Percentiles rank a stretch among this genome's conserved stretches.
Conservation (phyloP, 2,329 filamentous ascomycete genomes). For the Leptographium lundbergii region DNA sequence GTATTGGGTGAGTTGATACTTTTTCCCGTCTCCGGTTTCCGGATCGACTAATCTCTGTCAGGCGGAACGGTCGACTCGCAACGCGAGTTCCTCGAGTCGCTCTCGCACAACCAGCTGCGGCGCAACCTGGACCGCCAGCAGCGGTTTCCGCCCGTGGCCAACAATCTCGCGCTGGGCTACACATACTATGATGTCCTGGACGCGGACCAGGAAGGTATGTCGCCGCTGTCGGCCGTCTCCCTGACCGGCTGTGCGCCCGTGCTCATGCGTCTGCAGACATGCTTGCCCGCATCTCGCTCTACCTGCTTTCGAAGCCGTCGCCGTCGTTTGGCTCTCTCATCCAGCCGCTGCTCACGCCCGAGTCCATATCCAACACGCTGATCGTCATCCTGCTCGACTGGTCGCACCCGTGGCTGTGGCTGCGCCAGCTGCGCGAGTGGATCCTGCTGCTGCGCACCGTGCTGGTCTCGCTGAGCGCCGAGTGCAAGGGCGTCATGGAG, state of each 20-base stretch:
- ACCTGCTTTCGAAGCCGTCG: constrained; percentile 77
- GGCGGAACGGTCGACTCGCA: constrained; percentile 75
- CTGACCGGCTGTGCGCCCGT: background rate
- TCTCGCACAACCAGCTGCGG: constrained; percentile 36
- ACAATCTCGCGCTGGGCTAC: constrained; percentile 85
- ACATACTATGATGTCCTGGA: constrained; percentile 93
- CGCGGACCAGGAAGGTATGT: constrained; percentile 83
- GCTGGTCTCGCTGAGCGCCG: constrained; percentile 57
- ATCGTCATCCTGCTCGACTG: constrained; percentile 91
- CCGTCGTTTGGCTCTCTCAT: constrained; percentile 72
- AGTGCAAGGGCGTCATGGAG: constrained; percentile 74
- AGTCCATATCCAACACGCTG: constrained; percentile 74
- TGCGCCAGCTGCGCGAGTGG: constrained; percentile 82
- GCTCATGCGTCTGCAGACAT: constrained; percentile 45
- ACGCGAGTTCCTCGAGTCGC: constrained; percentile 64
- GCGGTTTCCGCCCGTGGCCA: constrained; percentile 68
- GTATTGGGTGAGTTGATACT: constrained; percentile 52
- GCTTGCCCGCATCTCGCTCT: constrained; percentile 76
- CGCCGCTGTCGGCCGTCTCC: constrained; percentile 7
- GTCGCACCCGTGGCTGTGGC: constrained; percentile 87
- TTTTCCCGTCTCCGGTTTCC: background rate
- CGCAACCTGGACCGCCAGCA: constrained; percentile 41
- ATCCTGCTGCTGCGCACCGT: constrained; percentile 70
- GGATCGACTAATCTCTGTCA: constrained; percentile 21
- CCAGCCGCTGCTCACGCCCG: constrained; percentile 69